Evolutionary conservation across 306 rosid genomes (phyloP).

Genomic region (Cucumis cinereus): DNA sequence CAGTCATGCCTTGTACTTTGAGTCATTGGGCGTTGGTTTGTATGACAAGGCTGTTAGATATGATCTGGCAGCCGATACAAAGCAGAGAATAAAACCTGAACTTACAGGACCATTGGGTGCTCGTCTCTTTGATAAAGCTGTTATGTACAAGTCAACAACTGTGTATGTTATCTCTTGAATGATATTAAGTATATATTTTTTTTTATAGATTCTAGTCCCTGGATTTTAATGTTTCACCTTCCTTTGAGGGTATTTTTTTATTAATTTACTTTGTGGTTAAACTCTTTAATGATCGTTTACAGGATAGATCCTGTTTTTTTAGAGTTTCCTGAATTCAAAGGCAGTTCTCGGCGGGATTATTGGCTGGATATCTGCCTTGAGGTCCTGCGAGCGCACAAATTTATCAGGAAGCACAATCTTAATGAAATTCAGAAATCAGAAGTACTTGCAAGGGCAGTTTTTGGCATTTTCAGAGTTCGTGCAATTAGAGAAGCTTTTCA

Average conservation of each 20-base stretch:
- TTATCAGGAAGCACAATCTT: constrained; percentile 50
- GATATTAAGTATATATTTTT: neutral
- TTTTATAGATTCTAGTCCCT: neutral
- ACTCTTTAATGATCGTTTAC: constrained; percentile 45
- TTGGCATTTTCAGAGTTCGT: constrained; percentile 59
- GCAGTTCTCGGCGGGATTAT: constrained; percentile 74
- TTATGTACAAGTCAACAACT: constrained; percentile 75
- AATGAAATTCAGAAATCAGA: constrained; percentile 54
- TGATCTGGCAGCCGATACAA: constrained; percentile 56
- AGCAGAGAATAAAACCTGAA: constrained; percentile 85
- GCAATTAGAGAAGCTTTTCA: constrained; percentile 76
- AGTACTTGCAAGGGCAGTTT: constrained; percentile 60
- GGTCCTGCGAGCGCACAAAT: constrained; percentile 54
- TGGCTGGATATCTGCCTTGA: constrained; percentile 89
- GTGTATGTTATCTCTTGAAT: constrained; percentile 41
- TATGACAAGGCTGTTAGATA: constrained; percentile 77
- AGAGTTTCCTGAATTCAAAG: constrained; percentile 90
- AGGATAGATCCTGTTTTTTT: constrained; percentile 86
- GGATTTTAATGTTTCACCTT: neutral
- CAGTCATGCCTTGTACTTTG: constrained; percentile 75
- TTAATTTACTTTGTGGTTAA: constrained; percentile 15
- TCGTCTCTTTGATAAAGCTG: constrained; percentile 92
- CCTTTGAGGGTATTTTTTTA: neutral
- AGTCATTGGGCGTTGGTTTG: constrained; percentile 71
- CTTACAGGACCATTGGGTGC: constrained; percentile 92